These are phyloP conservation scores for Mucor circinelloides DNA, from an alignment of 371 early-diverging fungal species.

Conservation along the genomic window DNA sequence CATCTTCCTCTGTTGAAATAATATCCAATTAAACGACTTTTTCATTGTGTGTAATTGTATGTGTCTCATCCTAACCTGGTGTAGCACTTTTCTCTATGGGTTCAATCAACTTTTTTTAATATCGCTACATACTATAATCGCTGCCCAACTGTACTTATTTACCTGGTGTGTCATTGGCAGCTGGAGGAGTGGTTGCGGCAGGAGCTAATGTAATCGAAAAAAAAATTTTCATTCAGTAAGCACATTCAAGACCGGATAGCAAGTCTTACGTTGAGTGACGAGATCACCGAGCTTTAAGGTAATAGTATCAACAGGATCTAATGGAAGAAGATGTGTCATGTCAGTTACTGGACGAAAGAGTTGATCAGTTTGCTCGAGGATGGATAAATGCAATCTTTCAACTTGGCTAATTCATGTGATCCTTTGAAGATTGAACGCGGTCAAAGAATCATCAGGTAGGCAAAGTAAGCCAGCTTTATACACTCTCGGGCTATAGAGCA, in stretches of 20 bases:
- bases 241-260: not conserved
- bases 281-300: constrained; percentile 38
- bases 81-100: not conserved
- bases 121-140: not conserved
- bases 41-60: not conserved
- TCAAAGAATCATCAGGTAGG: not conserved
- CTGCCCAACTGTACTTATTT: not conserved
- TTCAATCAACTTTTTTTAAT: not conserved
- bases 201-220: not conserved
- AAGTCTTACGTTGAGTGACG: constrained; percentile 31
- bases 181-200: not conserved
- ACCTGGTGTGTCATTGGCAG: not conserved
- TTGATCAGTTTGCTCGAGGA: not conserved
- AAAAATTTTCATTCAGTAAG: not conserved
- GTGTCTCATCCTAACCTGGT: not conserved
- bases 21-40: too few species aligned
- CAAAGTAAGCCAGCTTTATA: not conserved
- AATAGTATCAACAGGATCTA: constrained; percentile 34
- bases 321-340: not conserved
- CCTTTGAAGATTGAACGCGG: not conserved
- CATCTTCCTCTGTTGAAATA: not conserved
- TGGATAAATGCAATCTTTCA: not conserved
- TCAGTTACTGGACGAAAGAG: not conserved
- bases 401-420: not conserved
- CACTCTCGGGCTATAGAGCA: not conserved